Evolutionary conservation across 2,329 filamentous ascomycete genomes (phyloP), one percentile per base, ranked within the genome.

Genomic region (Colletotrichum spaethianum): DNA sequence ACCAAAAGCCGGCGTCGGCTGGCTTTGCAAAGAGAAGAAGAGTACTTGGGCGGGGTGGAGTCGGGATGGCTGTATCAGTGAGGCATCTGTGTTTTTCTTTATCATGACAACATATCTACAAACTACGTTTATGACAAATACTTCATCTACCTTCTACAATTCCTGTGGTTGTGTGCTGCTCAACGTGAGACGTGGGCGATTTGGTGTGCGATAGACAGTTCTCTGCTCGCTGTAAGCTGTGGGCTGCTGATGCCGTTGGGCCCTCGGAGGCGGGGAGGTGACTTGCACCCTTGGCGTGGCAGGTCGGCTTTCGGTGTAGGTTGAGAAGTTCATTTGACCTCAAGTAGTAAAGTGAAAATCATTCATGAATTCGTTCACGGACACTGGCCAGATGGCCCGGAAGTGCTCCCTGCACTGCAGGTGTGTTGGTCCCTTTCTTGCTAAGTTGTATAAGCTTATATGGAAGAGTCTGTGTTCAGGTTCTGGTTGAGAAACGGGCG

Each of bases 1-100:
- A 9, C 9, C 23, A 57, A 57, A 20, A 52, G 70, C 53, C 53
- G 70, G 70, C 70, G 70, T 64, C 60, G 70, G 59, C 65, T 63
- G 65, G 52, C 59, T 70, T 60, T 26, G 66, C 9, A 63, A 31
- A 36, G 12, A 26, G 23, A n/a, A 52, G 12, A 18, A 28, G 36
- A 14, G 36, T 33, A 56, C 38, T 8, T 6, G n/a, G 50, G 50
- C 4, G n/a, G 50, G 50, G 18, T 5, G 26, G 31, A 2, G 16
- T 63, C 18, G 20, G 40, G 26, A 67, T 61, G 55, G 56, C 48
- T 70, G 63, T 70, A 56, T 16, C 40, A 61, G 31, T 61, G 63
- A 65, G 28, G 28, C 62, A 70, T 31, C 2, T 36, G 26, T 57
- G 33, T 52, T 18, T 65, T 50, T 53, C 59, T 31, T 63, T 55